phyloP scores from a whole-genome alignment of 2,329 filamentous ascomycete species.

The Calonectria crousiana region DNA sequence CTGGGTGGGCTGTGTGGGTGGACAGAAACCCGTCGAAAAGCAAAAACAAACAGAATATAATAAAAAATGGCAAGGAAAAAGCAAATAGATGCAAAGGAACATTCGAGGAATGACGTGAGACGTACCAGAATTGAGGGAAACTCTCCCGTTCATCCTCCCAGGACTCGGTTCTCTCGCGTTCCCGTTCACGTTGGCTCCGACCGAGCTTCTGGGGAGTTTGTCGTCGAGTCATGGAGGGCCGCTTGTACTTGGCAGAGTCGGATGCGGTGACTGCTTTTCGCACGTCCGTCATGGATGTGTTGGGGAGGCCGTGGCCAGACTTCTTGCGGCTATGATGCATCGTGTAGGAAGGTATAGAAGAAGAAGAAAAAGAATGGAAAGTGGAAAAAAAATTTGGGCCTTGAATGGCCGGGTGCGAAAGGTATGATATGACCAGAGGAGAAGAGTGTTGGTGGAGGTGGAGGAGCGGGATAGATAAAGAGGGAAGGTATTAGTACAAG shows the following conservation, averaged over 20 bases:
- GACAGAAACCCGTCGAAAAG: neutral
- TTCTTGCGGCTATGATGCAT: conserved; percentile 71
- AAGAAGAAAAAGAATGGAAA: conserved; percentile 21
- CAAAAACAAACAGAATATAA: too few relatives aligned
- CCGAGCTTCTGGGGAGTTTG: conserved; percentile 63
- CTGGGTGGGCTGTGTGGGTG: neutral
- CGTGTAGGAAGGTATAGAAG: conserved; percentile 21
- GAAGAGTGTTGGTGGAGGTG: conserved; percentile 22
- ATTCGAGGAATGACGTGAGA: conserved; percentile 39
- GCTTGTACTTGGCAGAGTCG: conserved; percentile 61
- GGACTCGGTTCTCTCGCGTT: conserved; percentile 63
- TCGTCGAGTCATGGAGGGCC: conserved; percentile 60
- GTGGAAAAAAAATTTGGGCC: conserved; percentile 22
- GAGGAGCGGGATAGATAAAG: conserved; percentile 29
- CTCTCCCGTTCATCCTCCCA: conserved; percentile 71
- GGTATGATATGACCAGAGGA: conserved; percentile 40
- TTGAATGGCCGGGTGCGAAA: conserved; percentile 34
- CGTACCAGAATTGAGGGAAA: conserved; percentile 75
- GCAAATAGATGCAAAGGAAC: conserved; percentile 9
- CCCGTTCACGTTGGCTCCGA: conserved; percentile 63
- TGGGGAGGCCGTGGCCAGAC: conserved; percentile 66
- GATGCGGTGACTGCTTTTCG: conserved; percentile 62
- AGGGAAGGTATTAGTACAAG: conserved; percentile 30
- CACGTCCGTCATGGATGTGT: conserved; percentile 67
- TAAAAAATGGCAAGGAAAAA: too few relatives aligned